Conservation (phyloP, 1,284 basidiomycete species). For the Cystobasidium pallidum region DNA sequence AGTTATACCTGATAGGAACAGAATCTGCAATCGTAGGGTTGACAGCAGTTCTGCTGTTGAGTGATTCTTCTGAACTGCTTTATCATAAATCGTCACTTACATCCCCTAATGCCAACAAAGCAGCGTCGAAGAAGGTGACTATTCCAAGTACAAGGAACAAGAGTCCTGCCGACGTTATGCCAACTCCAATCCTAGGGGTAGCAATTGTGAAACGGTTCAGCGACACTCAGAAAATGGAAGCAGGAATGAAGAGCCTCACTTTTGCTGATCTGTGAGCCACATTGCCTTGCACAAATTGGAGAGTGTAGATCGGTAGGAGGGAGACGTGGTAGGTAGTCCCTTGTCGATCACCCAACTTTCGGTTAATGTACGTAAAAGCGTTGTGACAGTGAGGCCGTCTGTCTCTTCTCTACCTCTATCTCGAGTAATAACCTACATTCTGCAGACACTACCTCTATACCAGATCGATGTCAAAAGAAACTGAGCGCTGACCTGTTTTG, state of each 20-base stretch:
- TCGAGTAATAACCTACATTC: no score
- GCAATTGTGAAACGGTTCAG: background rate
- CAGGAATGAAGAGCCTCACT: constrained; percentile 48
- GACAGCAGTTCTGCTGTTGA: background rate
- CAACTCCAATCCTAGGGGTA: constrained; percentile 65
- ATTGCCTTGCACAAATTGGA: constrained; percentile 58
- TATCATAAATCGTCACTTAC: constrained; percentile 60
- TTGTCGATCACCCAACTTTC: constrained; percentile 16
- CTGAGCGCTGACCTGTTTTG: no score
- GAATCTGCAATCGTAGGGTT: constrained; percentile 65
- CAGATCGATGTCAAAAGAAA: background rate
- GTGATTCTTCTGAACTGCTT: background rate
- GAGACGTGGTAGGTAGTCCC: background rate
- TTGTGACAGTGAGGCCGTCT: no score
- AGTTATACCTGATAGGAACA: constrained; percentile 88
- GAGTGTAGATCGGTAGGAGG: background rate
- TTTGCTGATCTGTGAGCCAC: constrained; percentile 73
- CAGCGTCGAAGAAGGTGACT: constrained; percentile 94
- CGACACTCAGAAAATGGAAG: background rate
- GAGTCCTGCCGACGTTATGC: constrained; percentile 93
- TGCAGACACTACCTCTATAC: no score
- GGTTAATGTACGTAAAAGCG: no score
- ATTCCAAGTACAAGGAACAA: constrained; percentile 96
- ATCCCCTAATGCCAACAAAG: constrained; percentile 95
- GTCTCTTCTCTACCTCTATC: no score